Evolutionary conservation across 495 filamentous ascomycete species (phyloP).

Genomic region (Niebla homalea): DNA sequence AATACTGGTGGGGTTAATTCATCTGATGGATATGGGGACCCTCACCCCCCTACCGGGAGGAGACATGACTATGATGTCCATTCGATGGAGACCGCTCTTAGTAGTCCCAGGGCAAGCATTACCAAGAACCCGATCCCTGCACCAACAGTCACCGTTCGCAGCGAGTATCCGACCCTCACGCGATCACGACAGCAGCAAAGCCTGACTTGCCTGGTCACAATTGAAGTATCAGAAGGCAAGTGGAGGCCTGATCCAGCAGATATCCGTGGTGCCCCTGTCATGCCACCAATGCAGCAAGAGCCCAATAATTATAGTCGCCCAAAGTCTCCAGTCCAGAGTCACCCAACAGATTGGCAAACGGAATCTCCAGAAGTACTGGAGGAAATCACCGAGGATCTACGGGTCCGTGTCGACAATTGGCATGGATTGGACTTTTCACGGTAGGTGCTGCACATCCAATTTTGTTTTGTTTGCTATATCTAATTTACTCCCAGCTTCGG

Average conservation of each 20-base stretch:
- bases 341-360: conserved; percentile 21
- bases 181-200: conserved; percentile 89
- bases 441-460: conserved; percentile 29
- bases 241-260: conserved; percentile 84
- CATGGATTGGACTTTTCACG: conserved; percentile 91
- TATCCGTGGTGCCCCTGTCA: conserved; percentile 48
- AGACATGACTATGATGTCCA: conserved; percentile 94
- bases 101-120: conserved; percentile 51
- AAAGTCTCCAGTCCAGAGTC: conserved; percentile 11
- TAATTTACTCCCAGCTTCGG: conserved; percentile 53
- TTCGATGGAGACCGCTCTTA: conserved; percentile 81
- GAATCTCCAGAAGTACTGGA: conserved; percentile 57
- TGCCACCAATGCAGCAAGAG: conserved; percentile 31
- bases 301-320: conserved; percentile 27
- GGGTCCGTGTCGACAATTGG: conserved; percentile 89
- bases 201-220: conserved; percentile 83
- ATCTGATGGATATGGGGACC: conserved; percentile 64
- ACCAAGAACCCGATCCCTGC: conserved; percentile 86
- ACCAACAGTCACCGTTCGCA: conserved; percentile 81
- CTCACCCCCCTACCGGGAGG: conserved; percentile 34
- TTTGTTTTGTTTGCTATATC: background rate
- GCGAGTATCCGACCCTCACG: conserved; percentile 90
- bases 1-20: conserved; percentile 61
- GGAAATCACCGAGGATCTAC: conserved; percentile 75
- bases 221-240: conserved; percentile 87